Conservation (phyloP, 2,329 filamentous ascomycete species). For the Coniella lustricola region DNA sequence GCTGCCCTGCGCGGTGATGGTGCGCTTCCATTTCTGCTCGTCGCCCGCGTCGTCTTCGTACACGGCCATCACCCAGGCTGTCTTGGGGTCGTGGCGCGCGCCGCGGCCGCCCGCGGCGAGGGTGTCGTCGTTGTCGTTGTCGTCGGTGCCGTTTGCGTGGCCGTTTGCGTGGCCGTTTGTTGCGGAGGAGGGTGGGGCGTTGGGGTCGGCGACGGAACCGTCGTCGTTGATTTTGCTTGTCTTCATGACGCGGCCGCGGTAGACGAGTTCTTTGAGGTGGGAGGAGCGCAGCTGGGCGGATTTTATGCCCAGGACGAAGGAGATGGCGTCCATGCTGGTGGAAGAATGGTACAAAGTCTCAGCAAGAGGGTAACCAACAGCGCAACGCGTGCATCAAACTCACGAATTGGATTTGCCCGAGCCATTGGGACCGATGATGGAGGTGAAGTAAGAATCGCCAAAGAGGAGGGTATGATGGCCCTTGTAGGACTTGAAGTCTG, state of each 20-base stretch:
- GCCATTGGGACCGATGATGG: slow-evolving; percentile 98
- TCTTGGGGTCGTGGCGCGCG: slow-evolving; percentile 78
- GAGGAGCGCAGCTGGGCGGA: slow-evolving; percentile 95
- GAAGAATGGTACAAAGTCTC: too few relatives aligned
- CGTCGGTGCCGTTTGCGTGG: slow-evolving; percentile 51
- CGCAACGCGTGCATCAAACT: slow-evolving; percentile 33
- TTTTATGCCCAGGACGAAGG: slow-evolving; percentile 96
- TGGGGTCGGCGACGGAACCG: slow-evolving; percentile 58
- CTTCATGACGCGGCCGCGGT: slow-evolving; percentile 87
- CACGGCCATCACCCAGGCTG: slow-evolving; percentile 98
- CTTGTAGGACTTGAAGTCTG: slow-evolving; percentile 99
- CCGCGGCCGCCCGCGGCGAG: slow-evolving; percentile 46
- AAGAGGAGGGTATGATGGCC: slow-evolving; percentile 91
- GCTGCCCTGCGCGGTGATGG: slow-evolving; percentile 78
- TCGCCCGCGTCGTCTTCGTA: slow-evolving; percentile 96
- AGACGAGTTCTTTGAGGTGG: slow-evolving; percentile 89
- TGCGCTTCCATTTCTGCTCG: slow-evolving; percentile 92
- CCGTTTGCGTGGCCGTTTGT: slow-evolving; percentile 59
- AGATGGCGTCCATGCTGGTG: slow-evolving; percentile 95
- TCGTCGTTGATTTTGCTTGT: slow-evolving; percentile 90
- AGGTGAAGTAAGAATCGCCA: slow-evolving; percentile 97
- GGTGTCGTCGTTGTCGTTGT: slow-evolving; percentile 51
- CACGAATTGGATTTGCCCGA: slow-evolving; percentile 98
- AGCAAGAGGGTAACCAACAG: too few relatives aligned
- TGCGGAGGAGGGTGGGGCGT: slow-evolving; percentile 33